A percentile compares a stretch with the other conserved stretches of the same genome.
phyloP scores from a whole-genome alignment of 495 filamentous ascomycete genomes.

The Acidiella bohemica region DNA sequence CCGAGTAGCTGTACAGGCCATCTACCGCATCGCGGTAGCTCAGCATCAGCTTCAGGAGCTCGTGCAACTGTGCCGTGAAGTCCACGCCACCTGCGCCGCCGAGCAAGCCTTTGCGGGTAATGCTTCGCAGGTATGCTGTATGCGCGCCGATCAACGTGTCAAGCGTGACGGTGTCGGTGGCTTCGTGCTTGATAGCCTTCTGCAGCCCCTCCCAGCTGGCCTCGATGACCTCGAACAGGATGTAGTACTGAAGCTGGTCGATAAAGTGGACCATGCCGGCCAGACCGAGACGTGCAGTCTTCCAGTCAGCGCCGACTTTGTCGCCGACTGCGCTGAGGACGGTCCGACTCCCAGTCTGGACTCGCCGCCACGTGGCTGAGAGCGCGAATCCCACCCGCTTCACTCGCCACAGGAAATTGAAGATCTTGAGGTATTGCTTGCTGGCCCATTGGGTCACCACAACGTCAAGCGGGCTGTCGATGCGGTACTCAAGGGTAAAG shows the following conservation, averaged over 20 bases:
- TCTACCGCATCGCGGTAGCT: constrained; percentile 87
- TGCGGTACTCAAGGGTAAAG: constrained; percentile 97
- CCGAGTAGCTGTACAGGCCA: constrained; percentile 82
- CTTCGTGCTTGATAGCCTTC: constrained; percentile 64
- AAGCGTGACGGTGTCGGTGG: constrained; percentile 43
- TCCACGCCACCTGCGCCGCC: constrained; percentile 52
- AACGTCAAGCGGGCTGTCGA: constrained; percentile 92
- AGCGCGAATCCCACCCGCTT: constrained; percentile 96
- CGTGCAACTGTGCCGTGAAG: constrained; percentile 81
- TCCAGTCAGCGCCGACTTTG: constrained; percentile 73
- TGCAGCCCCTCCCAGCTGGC: constrained; percentile 82
- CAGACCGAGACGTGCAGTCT: constrained; percentile 67
- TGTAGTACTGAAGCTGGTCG: constrained; percentile 94
- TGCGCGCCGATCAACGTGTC: constrained; percentile 93
- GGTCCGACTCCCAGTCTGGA: constrained; percentile 87
- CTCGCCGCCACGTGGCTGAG: constrained; percentile 79
- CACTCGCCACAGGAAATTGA: constrained; percentile 98
- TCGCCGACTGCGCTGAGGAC: constrained; percentile 74
- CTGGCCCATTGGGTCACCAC: constrained; percentile 91
- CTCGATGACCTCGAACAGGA: constrained; percentile 97
- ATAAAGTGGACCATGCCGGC: constrained; percentile 99
- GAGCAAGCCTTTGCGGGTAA: constrained; percentile 92
- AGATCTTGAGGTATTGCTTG: constrained; percentile 93
- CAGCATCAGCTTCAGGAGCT: constrained; percentile 89
- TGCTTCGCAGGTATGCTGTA: constrained; percentile 74